Evolutionary conservation across 2,329 filamentous ascomycete genomes (phyloP), one percentile per base, ranked within the genome.

Genomic region (Polychaeton citri): DNA sequence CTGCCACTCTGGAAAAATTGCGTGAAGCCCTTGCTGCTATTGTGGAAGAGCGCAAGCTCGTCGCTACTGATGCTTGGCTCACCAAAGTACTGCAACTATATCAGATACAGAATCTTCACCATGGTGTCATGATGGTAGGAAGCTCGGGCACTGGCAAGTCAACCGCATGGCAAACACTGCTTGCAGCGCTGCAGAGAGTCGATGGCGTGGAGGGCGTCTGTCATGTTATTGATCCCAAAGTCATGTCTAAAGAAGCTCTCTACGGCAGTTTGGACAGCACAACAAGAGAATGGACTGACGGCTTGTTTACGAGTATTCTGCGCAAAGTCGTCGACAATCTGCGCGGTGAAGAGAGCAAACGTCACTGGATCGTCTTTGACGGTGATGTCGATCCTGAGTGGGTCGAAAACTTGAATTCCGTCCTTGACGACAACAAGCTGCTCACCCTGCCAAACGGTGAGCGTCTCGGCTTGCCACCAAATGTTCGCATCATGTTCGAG

Each of bases 101-200:
- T 58, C 90, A 99, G 59, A 99, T 99, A 43, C 90, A 96, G 60
- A 82, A 79, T 46, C 86, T 98, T 39, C 90, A 99, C 53, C 90
- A 99, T 49, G 90, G 90, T 79, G 90, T 99, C 19, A 99, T 99
- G 92, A 96, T 98, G 90, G 90, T 99, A 7, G 90, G 90, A 43
- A 86, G 84, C 53, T 95, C 92, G 19, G 90, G 92, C n/a, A 81
- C 88, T 32, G 92, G 92, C 55, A 99, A 99, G 64, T 95, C 90
- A 28, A 78, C 82, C 2, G 83, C 90, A 4, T 99, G 92, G 90
- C 86, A 83, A 52, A 76, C 93, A 30, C 69, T 99, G 35, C 72
- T 98, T 15, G 82, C 92, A 51, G 90, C 92, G 12, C 64, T 98
- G 39, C 88, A 96, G 51, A 77, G 81, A 50, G 83, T 93, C 10